Evolutionary conservation across 2,329 filamentous ascomycete genomes (phyloP), one percentile per base, ranked within the genome.

Genomic region (Nemania diffusa): DNA sequence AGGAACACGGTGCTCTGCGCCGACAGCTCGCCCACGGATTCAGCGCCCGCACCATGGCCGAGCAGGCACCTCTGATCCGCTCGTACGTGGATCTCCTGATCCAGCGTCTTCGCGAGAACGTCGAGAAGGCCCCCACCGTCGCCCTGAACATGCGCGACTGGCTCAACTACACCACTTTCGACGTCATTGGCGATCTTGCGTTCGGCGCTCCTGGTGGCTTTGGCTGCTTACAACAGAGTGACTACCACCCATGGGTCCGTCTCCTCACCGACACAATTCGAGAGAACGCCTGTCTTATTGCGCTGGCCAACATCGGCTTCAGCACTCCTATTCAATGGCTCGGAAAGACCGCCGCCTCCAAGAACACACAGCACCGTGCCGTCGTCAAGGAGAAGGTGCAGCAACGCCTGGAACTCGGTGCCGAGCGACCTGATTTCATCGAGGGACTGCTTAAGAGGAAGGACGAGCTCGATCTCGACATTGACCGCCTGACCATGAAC

Each of bases 161-260:
- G 80, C 79, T 74, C 66, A 81, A 81, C 67, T 81, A 76, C 71
- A 73, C 78, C 3, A 79, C 81, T 2, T 82, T 83, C 72, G 81
- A 83, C 72, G 75, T 83, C 55, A 79, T 83, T 63, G 82, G 82
- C 27, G 82, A 84, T 71, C 77, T 85, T 13, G 79, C 81, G 0
- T 85, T 85, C 69, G 83, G 81, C 2, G 76, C 81, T 50, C 77
- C 80, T 2, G 69, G 69, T 27, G 69, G 69, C 3, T 83, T 83
- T 65, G 76, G 75, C 13, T 78, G 76, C 61, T 71, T 82, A n/a
- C 69, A 77, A 37, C 71, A 71, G 37, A 77, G 76, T 71, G 65
- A 69, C 57, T 79, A 77, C 64, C 74, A 78, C 61, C 78, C 78
- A 40, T 82, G 80, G 79, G 72, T 78, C 2, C 67, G 71, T 3